Base-by-base conservation (phyloP, 257 asterid species). In the Haberlea rhodopensis region DNA sequence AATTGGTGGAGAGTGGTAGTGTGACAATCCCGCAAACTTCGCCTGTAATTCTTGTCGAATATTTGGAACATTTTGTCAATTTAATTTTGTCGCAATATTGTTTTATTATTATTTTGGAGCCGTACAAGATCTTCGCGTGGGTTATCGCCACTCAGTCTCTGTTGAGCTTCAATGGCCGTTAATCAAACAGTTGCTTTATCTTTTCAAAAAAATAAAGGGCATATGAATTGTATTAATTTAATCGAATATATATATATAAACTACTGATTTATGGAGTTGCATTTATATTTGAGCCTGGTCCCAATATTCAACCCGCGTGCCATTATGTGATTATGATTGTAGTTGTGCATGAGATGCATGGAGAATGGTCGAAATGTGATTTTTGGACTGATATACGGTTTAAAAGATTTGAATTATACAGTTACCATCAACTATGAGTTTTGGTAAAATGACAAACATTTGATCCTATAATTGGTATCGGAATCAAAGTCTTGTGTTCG, bases 271-370 rank as follows among this genome's bases (percentile, higher is more conserved):
- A 34, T 37, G 46, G 46, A 11, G 46, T 37, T 11, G 46, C 46
- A 10, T 11, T 37, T 11, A 4, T 37, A 10, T 37, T 37, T 37
- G 46, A 37, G 46, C 16, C 46, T 37, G 46, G 46, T 37, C 46
- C 46, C 46, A 37, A 37, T 37, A 37, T 37, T 37, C 46, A 37
- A 37, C 46, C n/a, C 46, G 46, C 46, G 46, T 37, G 46, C 46
- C 16, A 37, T 37, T 37, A 10, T 37, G 46, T 37, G 2, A 37
- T 11, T 37, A 10, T 37, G 4, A 37, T 3, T 0, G 11, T 37
- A 34, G 8, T 9, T 34, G 43, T 9, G 16, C 43, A 34, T n/a
- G n/a, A n/a, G n/a, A n/a, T n/a, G n/a, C n/a, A n/a, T n/a, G n/a
- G n/a, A n/a, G n/a, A n/a, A n/a, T n/a, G n/a, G n/a, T n/a, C n/a